Base-by-base conservation (phyloP, 768 basidiomycete genomes). In the Tricholoma furcatifolium region DNA sequence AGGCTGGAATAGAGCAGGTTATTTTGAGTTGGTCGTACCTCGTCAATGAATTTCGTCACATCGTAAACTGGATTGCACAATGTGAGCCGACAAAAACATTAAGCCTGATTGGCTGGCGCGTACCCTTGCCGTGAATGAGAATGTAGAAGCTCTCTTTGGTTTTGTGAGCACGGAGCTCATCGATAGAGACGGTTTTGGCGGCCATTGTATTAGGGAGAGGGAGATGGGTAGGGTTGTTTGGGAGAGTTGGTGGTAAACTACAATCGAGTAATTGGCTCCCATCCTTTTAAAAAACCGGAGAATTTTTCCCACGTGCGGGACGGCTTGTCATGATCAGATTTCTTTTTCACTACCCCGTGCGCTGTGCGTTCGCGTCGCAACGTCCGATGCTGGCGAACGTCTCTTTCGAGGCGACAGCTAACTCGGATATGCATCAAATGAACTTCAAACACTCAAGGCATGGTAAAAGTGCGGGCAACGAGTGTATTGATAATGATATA, bases 1-100 rank as follows among this genome's bases (percentile, higher is more conserved):
- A 47, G 51, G 7, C n/a, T 20, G 20, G 20, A 46, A 31, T 15
- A 20, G 23, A 10, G 11, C 24, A 45, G 36, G 12, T 21, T 53
- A 38, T 34, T 65, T 15, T 23, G 17, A 27, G 27, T 27, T 27
- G 7, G 27, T 27, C 74, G 52, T 67, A 91, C 93, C 84, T 96
- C 95, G 74, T 98, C 95, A 63, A 94, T 75, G 82, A 98, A 98
- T 67, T 89, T 88, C 35, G 93, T 85, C 58, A 88, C 87, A 73
- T 96, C 82, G 77, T 98, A 98, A 49, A 98, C 96, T 96, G 70
- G 38, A 56, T 36, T 47, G 45, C 11, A 56, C 39, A 49, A 51
- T 53, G 64, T 70, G 43, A 65, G 62, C 39, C 54, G 32, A 68
- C 69, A 68, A 74, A 72, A 61, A 49, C 56, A 59, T n/a, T 38